A percentile compares a stretch with the other conserved stretches of the same genome.
These are phyloP conservation scores for Phytophthora citricola DNA, from an alignment of 352 stramenopile species.

Conservation along the genomic window DNA sequence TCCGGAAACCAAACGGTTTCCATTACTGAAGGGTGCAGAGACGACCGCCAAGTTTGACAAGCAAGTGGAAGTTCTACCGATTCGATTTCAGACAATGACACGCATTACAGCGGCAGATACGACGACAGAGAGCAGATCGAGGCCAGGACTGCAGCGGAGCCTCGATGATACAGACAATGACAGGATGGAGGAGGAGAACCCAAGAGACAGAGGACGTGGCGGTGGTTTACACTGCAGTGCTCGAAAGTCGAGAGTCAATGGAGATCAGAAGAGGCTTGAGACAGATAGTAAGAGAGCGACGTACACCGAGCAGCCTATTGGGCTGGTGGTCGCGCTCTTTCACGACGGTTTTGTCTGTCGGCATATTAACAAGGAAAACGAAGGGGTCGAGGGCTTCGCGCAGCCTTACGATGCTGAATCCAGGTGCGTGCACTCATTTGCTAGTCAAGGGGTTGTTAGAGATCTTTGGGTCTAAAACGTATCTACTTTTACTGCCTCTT, in stretches of 20 bases:
- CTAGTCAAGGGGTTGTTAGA: conserved; percentile 3
- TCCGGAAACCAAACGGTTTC: conserved; percentile 5
- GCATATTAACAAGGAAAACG: conserved; percentile 57
- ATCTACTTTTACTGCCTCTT: conserved; percentile 17
- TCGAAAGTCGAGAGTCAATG: conserved; percentile 6
- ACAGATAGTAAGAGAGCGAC: neutral
- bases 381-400: conserved; percentile 68
- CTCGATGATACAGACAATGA: neutral
- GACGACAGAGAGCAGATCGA: neutral
- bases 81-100: conserved; percentile 28
- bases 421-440: conserved; percentile 39
- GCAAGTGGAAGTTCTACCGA: conserved; percentile 30
- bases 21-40: conserved; percentile 2
- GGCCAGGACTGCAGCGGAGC: neutral
- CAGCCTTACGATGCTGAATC: conserved; percentile 77
- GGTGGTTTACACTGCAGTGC: neutral
- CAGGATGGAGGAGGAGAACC: neutral
- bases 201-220: neutral
- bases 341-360: conserved; percentile 73
- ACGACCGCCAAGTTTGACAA: conserved; percentile 31
- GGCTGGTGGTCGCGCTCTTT: conserved; percentile 67
- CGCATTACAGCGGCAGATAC: conserved; percentile 14
- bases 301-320: conserved; percentile 13
- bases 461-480: conserved; percentile 16
- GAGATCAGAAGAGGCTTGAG: conserved; percentile 5